phyloP scores from a whole-genome alignment of 306 rosid species.

The Sophora flavescens region DNA sequence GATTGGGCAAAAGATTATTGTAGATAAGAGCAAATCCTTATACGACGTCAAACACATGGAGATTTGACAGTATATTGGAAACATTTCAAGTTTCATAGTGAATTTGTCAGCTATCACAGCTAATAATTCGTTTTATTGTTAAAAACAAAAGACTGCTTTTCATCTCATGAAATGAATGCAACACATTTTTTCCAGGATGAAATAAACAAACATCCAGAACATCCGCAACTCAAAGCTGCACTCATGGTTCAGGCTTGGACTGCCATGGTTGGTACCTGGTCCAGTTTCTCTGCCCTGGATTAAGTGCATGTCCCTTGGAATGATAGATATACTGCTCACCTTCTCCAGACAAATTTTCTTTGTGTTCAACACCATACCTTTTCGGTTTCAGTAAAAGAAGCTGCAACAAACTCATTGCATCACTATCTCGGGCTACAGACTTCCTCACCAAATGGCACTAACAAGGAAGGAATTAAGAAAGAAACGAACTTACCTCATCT shows the following conservation, averaged over 20 bases:
- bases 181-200: conserved; percentile 31
- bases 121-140: conserved; percentile 39
- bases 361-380: conserved; percentile 88
- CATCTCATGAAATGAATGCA: conserved; percentile 39
- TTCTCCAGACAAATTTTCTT: conserved; percentile 88
- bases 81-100: conserved; percentile 19
- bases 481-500: conserved; percentile 72
- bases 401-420: conserved; percentile 57
- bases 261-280: conserved; percentile 95
- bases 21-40: conserved; percentile 15
- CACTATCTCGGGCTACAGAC: conserved; percentile 14
- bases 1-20: not conserved
- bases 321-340: conserved; percentile 90
- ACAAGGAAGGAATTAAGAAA: conserved; percentile 13
- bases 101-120: conserved; percentile 31
- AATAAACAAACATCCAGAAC: conserved; percentile 26
- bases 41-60: conserved; percentile 9
- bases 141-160: conserved; percentile 6
- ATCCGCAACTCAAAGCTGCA: conserved; percentile 32
- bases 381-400: conserved; percentile 87
- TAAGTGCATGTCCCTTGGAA: conserved; percentile 94
- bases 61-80: conserved; percentile 17
- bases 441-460: conserved; percentile 27
- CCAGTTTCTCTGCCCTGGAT: conserved; percentile 96
- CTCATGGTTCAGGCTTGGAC: conserved; percentile 61